phyloP scores from a whole-genome alignment of 1,139 yeast species.

The Hyphopichia pseudoburtonii region DNA sequence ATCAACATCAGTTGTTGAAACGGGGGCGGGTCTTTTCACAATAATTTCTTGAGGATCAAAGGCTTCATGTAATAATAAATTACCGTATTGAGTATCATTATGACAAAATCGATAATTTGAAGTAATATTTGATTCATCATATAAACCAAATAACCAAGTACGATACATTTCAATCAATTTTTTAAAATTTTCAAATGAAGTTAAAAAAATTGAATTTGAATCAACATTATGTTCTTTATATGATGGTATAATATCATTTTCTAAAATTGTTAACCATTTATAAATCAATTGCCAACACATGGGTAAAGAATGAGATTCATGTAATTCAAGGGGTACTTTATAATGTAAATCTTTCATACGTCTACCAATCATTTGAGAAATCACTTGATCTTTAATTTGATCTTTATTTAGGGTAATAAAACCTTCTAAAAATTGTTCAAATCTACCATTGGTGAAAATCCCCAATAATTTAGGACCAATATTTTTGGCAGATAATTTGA shows the following conservation, averaged over 20 bases:
- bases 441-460: conserved; percentile 85
- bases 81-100: conserved; percentile 96
- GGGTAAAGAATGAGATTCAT: conserved; percentile 56
- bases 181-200: conserved; percentile 52
- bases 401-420: conserved; percentile 71
- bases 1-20: conserved; percentile 19
- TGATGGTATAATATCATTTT: conserved; percentile 31
- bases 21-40: conserved; percentile 17
- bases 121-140: conserved; percentile 45
- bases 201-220: conserved; percentile 47
- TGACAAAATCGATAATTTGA: conserved; percentile 76
- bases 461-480: conserved; percentile 92
- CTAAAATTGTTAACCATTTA: conserved; percentile 69
- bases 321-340: conserved; percentile 66
- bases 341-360: conserved; percentile 94
- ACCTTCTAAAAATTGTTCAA: conserved; percentile 86
- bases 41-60: conserved; percentile 40
- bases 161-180: conserved; percentile 49
- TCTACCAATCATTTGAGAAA: conserved; percentile 84
- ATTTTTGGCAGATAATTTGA: conserved; percentile 68
- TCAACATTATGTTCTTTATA: conserved; percentile 24
- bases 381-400: conserved; percentile 72
- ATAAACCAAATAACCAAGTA: conserved; percentile 60
- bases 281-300: conserved; percentile 66
- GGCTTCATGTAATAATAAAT: conserved; percentile 55